Base-by-base conservation (phyloP, 345 rosid species). In the Salix exigua region DNA sequence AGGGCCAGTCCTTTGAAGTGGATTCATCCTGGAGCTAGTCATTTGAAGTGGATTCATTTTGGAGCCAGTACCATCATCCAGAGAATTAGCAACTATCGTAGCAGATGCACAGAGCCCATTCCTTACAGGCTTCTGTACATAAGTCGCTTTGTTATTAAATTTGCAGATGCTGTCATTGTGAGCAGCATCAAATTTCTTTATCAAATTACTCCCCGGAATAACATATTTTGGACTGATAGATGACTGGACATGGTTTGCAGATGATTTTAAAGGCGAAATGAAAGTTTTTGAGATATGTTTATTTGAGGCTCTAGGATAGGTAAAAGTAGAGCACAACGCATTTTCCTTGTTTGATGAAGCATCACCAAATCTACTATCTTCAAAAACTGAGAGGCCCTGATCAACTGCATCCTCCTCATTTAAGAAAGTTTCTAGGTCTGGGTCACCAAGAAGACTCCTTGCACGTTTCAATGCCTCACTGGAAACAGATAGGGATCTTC, bases 371-470 rank as follows among this genome's bases (percentile, higher is more conserved):
- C 72, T 80, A 60, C 73, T 74, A 66, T 75, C 89, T 64, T 83
- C 81, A 58, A 62, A 77, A 80, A 74, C 80, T 26, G 87, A 75
- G 77, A 73, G 75, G 28, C 82, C 76, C 17, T 76, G 75, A 79
- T 83, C 88, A 77, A 71, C 82, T 42, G 58, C 75, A 26, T 84
- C 86, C 50, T 50, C 85, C 77, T 86, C 89, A 71, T 84, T 82
- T 66, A 88, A 85, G 80, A 87, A 82, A 85, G 72, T 69, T 76
- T 89, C 97, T 28, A 89, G 60, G 61, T 91, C 98, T 25, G 97
- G 94, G 68, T 88, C 97, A 70, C 98, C 98, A 81, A 96, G 98
- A 87, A 93, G 97, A 53, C 83, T 89, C 81, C 90, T 92, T 74
- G 97, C 98, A 77, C 96, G 98, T 70, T 86, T 83, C 83, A 96